phyloP scores from a whole-genome alignment of 352 stramenopile genomes.

The Phytophthora sp. region DNA sequence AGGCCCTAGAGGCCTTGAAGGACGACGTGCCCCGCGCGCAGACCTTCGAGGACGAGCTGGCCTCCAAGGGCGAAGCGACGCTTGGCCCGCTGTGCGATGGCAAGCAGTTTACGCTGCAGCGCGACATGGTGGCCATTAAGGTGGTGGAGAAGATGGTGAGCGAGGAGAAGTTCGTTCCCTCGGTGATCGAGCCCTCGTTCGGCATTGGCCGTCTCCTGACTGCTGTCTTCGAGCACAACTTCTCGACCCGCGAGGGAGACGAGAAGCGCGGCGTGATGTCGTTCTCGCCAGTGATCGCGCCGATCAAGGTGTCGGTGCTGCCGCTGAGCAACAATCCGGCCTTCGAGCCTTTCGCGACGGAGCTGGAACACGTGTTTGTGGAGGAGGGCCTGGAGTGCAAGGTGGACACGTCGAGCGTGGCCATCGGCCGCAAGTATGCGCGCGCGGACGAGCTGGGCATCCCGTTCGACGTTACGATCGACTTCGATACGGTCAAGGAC shows the following conservation, averaged over 20 bases:
- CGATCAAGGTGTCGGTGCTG: constrained; percentile 98
- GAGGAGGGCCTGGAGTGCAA: constrained; percentile 86
- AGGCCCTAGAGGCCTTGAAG: constrained; percentile 82
- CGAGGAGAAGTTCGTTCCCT: constrained; percentile 98
- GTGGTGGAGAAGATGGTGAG: constrained; percentile 96
- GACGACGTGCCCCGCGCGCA: constrained; percentile 88
- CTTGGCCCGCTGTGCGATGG: constrained; percentile 89
- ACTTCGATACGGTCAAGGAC: constrained; percentile 96
- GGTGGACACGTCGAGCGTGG: constrained; percentile 95
- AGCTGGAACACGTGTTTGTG: constrained; percentile 77
- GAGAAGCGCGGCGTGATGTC: constrained; percentile 98
- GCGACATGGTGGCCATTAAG: constrained; percentile 95
- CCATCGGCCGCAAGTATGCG: constrained; percentile 97
- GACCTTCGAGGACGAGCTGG: constrained; percentile 93
- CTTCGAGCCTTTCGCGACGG: constrained; percentile 84
- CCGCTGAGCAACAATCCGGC: constrained; percentile 90
- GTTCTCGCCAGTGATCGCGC: constrained; percentile 97
- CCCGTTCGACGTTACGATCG: constrained; percentile 98
- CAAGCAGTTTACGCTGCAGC: constrained; percentile 92
- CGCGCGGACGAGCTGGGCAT: constrained; percentile 98
- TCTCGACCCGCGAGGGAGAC: constrained; percentile 95
- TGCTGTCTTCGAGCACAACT: constrained; percentile 98
- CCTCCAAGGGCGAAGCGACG: constrained; percentile 86
- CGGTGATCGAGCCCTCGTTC: constrained; percentile 99
- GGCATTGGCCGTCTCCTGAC: constrained; percentile 98